Conservation (phyloP, 176 grass and related monocot genomes). For the Elymus sibiricus region DNA sequence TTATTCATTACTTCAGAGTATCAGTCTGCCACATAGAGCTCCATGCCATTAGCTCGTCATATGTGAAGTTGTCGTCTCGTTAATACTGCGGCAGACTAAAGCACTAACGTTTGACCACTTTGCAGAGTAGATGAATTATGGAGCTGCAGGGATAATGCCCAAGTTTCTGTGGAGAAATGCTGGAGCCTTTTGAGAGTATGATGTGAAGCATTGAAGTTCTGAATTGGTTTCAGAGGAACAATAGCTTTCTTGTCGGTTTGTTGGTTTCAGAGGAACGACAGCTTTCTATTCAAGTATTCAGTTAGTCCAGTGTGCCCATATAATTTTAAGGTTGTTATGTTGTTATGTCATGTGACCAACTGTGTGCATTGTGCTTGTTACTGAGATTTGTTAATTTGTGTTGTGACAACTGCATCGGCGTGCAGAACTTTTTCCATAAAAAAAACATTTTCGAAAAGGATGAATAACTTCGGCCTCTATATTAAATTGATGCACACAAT, state of each 20-base stretch:
- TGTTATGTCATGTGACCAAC: no score
- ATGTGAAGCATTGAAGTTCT: neutral
- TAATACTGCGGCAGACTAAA: neutral
- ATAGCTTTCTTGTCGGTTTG: no score
- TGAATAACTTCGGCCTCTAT: no score
- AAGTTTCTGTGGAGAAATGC: neutral
- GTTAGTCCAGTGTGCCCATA: no score
- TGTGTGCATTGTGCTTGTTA: no score
- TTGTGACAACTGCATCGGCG: neutral
- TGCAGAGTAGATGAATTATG: neutral
- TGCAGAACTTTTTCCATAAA: neutral
- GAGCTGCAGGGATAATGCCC: neutral
- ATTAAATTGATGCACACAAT: no score
- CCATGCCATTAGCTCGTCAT: neutral
- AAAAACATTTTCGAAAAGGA: no score
- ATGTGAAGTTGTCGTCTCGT: neutral
- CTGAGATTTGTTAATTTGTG: no score
- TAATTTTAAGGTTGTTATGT: no score
- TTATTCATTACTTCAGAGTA: neutral
- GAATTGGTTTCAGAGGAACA: neutral
- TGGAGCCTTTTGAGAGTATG: neutral
- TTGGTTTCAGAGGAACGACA: no score
- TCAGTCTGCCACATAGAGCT: neutral
- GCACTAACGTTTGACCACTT: neutral
- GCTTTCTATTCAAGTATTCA: no score